Percentiles rank a stretch among this genome's conserved stretches.
These are phyloP conservation scores for Prinsepia uniflora DNA, from an alignment of 306 rosid genomes.

Conservation along the genomic window DNA sequence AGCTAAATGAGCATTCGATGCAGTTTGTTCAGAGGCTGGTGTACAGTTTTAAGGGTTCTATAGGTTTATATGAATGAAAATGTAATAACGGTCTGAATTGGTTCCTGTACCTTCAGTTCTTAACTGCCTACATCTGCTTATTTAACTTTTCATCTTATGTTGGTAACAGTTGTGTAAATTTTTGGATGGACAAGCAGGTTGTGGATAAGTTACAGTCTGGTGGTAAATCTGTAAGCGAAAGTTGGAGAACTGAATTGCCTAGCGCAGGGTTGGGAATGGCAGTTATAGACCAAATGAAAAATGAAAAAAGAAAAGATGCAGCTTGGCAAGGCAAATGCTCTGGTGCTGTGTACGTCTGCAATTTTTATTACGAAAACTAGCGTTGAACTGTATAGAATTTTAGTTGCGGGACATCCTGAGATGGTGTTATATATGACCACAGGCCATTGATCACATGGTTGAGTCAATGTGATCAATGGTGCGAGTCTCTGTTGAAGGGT, in stretches of 20 bases:
- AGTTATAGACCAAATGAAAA: constrained; percentile 64
- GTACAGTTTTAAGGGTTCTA: background rate
- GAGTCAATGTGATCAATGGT: no score
- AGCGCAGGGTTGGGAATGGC: constrained; percentile 55
- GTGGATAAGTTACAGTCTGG: constrained; percentile 75
- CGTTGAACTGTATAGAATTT: background rate
- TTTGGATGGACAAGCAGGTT: constrained; percentile 47
- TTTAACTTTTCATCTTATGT: background rate
- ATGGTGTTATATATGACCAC: background rate
- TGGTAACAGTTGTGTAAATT: constrained; percentile 11
- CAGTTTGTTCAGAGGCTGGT: background rate
- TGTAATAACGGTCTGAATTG: background rate
- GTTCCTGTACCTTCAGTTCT: background rate
- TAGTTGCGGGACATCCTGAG: background rate
- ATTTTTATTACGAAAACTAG: constrained; percentile 3
- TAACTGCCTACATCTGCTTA: background rate
- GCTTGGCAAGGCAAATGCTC: constrained; percentile 98
- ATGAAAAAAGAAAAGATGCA: constrained; percentile 65
- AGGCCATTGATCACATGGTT: background rate
- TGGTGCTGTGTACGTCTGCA: constrained; percentile 90
- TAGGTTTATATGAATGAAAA: no score
- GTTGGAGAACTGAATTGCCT: constrained; percentile 77
- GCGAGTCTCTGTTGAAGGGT: no score
- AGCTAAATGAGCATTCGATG: constrained; percentile 16
- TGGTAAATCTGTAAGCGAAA: constrained; percentile 62